Percentiles rank a stretch among this genome's conserved stretches.
Evolutionary conservation across 768 basidiomycete genomes (phyloP).

Genomic region (Boletus subparvulus): DNA sequence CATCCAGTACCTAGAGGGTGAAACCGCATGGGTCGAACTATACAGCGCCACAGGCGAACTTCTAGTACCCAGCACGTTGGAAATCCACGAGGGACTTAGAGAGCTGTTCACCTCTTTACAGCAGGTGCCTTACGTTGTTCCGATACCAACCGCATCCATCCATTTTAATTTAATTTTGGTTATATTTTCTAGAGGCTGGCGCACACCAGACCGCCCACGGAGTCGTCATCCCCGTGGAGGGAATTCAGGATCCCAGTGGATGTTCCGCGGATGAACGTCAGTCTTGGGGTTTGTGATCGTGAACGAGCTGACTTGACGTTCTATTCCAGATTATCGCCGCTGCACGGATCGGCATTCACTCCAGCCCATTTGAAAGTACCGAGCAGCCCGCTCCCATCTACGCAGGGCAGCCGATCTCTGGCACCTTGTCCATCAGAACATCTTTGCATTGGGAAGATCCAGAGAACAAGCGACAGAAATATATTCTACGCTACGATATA

Average conservation of each 20-base stretch:
- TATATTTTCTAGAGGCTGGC: constrained; percentile 35
- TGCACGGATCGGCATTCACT: constrained; percentile 47
- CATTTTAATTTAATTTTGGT: constrained; percentile 26
- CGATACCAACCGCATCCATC: constrained; percentile 27
- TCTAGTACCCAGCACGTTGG: constrained; percentile 44
- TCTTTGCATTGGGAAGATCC: constrained; percentile 75
- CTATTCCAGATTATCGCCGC: constrained; percentile 62
- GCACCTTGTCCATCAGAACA: constrained; percentile 62
- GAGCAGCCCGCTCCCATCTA: constrained; percentile 50
- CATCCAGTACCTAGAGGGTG: constrained; percentile 58
- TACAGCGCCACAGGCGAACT: constrained; percentile 75
- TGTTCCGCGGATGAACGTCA: constrained; percentile 76
- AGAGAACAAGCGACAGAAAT: constrained; percentile 42
- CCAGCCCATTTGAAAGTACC: constrained; percentile 42
- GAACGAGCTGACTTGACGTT: constrained; percentile 3
- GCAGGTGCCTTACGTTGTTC: constrained; percentile 30
- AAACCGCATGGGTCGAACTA: constrained; percentile 65
- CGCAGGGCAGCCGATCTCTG: constrained; percentile 85
- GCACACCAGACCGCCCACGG: constrained; percentile 41
- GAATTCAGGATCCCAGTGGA: constrained; percentile 84
- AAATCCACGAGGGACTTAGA: constrained; percentile 31
- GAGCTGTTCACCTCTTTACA: constrained; percentile 27
- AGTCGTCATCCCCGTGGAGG: constrained; percentile 52
- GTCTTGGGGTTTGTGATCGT: constrained; percentile 24
- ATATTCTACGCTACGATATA: constrained; percentile 74